Conservation (phyloP, 1,284 basidiomycete genomes). For the Pascua guehoae region DNA sequence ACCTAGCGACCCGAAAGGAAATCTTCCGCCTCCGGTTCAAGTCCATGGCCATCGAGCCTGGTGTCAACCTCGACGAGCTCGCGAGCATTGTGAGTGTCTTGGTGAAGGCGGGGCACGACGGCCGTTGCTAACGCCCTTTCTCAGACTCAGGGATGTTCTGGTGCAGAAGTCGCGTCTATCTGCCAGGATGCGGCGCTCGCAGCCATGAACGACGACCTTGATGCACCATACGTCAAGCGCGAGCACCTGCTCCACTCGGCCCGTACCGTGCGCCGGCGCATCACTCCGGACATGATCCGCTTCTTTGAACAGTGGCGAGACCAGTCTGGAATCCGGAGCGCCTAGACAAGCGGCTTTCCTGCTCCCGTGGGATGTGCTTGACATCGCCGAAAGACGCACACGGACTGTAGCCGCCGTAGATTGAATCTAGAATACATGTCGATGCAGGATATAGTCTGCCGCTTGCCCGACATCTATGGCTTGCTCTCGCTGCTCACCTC, state of each 20-base stretch:
- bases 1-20: slow-evolving; percentile 70
- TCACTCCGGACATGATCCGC: slow-evolving; percentile 74
- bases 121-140: too few species aligned
- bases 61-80: slow-evolving; percentile 65
- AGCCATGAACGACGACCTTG: slow-evolving; percentile 81
- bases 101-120: not conserved
- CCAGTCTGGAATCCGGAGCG: slow-evolving; percentile 46
- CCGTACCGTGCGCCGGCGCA: slow-evolving; percentile 68
- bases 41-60: slow-evolving; percentile 74
- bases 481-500: not conserved
- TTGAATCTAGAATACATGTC: slow-evolving; percentile 15
- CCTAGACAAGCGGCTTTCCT: slow-evolving; percentile 11
- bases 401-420: not conserved
- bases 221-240: slow-evolving; percentile 69
- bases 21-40: slow-evolving; percentile 74
- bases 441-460: slow-evolving; percentile 4
- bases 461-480: not conserved
- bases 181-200: slow-evolving; percentile 94
- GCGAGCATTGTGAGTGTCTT: slow-evolving; percentile 64
- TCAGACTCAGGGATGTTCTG: slow-evolving; percentile 91
- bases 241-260: slow-evolving; percentile 75
- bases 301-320: slow-evolving; percentile 64
- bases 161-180: slow-evolving; percentile 85
- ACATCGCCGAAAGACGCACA: too few species aligned
- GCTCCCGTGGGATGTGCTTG: not conserved